These are phyloP conservation scores for Nannochloris sp. DNA, from an alignment of 139 green algal genomes.

Conservation along the genomic window DNA sequence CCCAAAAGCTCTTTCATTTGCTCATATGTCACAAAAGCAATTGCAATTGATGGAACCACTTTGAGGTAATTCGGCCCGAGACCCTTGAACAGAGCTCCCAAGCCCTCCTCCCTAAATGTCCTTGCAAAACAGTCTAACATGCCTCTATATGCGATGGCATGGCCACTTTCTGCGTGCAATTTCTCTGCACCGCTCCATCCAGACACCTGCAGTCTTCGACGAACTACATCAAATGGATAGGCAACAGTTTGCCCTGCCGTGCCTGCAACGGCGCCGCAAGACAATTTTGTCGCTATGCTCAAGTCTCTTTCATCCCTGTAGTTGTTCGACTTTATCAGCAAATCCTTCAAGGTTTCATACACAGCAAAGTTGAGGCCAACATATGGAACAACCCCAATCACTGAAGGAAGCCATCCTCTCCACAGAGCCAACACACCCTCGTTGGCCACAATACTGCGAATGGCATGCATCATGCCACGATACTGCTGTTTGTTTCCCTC, in stretches of 20 bases:
- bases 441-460: constrained; percentile 62
- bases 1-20: constrained; percentile 76
- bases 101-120: constrained; percentile 85
- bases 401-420: constrained; percentile 90
- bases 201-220: constrained; percentile 86
- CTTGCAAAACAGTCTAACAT: constrained; percentile 94
- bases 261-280: constrained; percentile 83
- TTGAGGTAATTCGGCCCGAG: constrained; percentile 97
- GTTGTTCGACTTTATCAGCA: constrained; percentile 57
- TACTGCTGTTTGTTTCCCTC: constrained; percentile 67
- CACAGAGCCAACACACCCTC: constrained; percentile 89
- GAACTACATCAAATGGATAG: constrained; percentile 95
- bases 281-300: constrained; percentile 65
- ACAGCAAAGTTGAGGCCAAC: constrained; percentile 98
- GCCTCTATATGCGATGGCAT: constrained; percentile 77
- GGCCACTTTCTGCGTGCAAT: constrained; percentile 54
- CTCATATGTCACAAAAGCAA: constrained; percentile 97
- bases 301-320: constrained; percentile 72
- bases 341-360: constrained; percentile 92
- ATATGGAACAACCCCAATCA: constrained; percentile 97
- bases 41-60: constrained; percentile 95
- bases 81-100: constrained; percentile 59
- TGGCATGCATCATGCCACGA: constrained; percentile 81
- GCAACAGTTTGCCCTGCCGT: constrained; percentile 86
- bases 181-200: constrained; percentile 63